Evolutionary conservation across 805 yeast species (phyloP).

Genomic region (Clavispora phyllophila): DNA sequence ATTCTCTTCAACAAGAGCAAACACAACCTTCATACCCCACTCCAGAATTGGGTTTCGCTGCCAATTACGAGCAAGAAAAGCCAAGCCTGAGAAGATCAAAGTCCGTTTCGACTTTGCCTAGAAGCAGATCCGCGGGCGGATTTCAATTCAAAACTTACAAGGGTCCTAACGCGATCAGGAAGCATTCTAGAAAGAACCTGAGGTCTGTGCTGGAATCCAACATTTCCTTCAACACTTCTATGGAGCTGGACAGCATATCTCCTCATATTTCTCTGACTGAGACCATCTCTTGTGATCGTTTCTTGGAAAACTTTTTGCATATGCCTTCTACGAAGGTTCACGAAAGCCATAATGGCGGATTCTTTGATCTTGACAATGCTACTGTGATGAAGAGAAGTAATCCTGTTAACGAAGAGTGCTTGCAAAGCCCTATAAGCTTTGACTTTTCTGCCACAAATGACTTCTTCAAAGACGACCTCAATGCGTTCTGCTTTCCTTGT

Average conservation of each 20-base stretch:
- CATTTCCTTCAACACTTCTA: neutral
- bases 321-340: neutral
- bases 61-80: neutral
- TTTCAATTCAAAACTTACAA: constrained; percentile 28
- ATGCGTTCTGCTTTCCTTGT: constrained; percentile 12
- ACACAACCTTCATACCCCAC: neutral
- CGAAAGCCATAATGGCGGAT: neutral
- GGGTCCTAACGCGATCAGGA: constrained; percentile 20
- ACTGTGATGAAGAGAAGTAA: neutral
- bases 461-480: constrained; percentile 25
- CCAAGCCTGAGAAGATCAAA: constrained; percentile 20
- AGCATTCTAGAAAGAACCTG: constrained; percentile 18
- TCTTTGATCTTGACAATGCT: neutral
- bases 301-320: constrained; percentile 12
- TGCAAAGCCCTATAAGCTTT: constrained; percentile 10
- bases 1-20: neutral
- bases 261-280: neutral
- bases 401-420: constrained; percentile 4
- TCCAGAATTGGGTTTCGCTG: neutral
- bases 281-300: neutral
- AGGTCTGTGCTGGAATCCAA: constrained; percentile 21
- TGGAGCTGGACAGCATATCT: neutral
- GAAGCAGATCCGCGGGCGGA: constrained; percentile 16
- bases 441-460: constrained; percentile 16
- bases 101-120: constrained; percentile 18